A percentile compares a stretch with the other conserved stretches of the same genome.
Conservation (phyloP, 2,329 filamentous ascomycete genomes). For the Amesomyces nigricolor region DNA sequence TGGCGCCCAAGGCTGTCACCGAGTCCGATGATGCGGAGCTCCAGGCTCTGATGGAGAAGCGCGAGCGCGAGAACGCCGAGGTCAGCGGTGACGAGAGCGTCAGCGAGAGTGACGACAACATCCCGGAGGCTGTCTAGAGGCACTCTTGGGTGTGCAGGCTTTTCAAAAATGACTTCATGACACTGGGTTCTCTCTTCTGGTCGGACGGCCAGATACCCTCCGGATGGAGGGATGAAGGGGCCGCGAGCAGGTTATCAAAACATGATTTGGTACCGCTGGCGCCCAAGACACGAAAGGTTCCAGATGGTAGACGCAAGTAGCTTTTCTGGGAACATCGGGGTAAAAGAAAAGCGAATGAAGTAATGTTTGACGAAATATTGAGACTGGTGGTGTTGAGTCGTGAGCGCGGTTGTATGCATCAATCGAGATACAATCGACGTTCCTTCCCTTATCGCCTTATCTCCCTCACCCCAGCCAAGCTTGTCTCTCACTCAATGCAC, state of each 20-base stretch:
- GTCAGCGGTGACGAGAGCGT: conserved; percentile 96
- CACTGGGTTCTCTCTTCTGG: not conserved
- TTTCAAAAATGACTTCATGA: not conserved
- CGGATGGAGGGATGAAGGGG: not conserved
- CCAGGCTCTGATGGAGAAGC: conserved; percentile 98
- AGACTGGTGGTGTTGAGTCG: not conserved
- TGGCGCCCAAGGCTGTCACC: conserved; percentile 98
- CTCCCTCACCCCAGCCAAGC: not conserved
- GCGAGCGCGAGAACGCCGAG: conserved; percentile 94
- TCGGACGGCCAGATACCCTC: conserved; percentile 2
- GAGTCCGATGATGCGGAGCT: conserved; percentile 97
- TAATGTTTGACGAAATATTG: not conserved
- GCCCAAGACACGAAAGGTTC: conserved; percentile 11
- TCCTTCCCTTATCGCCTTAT: conserved; percentile 5
- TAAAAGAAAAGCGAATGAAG: conserved; percentile 13
- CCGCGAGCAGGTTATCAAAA: not conserved
- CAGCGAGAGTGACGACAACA: conserved; percentile 90
- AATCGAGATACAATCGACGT: conserved; percentile 1
- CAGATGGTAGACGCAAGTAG: conserved; percentile 8
- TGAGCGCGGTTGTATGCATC: conserved; percentile 4
- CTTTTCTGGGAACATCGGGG: conserved; percentile 4
- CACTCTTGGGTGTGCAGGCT: not conserved
- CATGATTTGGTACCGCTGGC: conserved; percentile 7
- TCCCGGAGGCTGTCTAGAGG: conserved; percentile 49
- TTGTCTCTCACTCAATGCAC: not conserved